A percentile compares a stretch with the other conserved stretches of the same genome.
These are phyloP conservation scores for Paramyrothecium roridum DNA, from an alignment of 2,329 filamentous ascomycete genomes.

Conservation along the genomic window DNA sequence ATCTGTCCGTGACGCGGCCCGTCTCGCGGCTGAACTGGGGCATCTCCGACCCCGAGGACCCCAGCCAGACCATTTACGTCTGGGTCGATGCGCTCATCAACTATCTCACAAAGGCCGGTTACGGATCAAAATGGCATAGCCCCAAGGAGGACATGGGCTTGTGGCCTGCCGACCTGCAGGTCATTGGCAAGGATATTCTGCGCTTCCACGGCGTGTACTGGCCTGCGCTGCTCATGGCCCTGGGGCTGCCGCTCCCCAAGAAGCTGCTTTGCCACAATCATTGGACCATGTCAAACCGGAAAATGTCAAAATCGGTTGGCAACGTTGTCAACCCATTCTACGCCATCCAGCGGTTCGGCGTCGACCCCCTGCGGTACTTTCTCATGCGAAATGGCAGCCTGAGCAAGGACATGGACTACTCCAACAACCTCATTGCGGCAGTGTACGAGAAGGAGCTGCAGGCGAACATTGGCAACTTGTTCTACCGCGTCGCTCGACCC, in stretches of 20 bases:
- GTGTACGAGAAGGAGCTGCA: conserved; percentile 79
- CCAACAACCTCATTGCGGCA: conserved; percentile 70
- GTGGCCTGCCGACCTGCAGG: conserved; percentile 90
- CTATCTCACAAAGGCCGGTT: conserved; percentile 85
- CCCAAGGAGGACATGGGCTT: conserved; percentile 59
- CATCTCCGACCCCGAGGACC: conserved; percentile 80
- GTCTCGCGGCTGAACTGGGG: conserved; percentile 79
- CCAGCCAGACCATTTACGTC: conserved; percentile 89
- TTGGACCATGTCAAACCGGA: conserved; percentile 87
- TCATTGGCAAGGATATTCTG: conserved; percentile 95
- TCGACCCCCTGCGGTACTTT: conserved; percentile 88
- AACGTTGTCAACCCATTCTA: conserved; percentile 95
- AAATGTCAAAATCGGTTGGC: conserved; percentile 95
- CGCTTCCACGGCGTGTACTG: conserved; percentile 98
- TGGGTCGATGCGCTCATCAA: conserved; percentile 97
- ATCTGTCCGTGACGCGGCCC: conserved; percentile 87
- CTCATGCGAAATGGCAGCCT: conserved; percentile 78
- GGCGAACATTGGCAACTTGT: conserved; percentile 75
- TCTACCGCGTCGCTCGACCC: conserved; percentile 65
- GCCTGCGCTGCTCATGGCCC: conserved; percentile 91
- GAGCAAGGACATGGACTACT: conserved; percentile 76
- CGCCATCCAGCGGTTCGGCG: conserved; percentile 82
- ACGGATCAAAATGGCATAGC: conserved; percentile 59
- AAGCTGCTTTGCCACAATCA: conserved; percentile 86
- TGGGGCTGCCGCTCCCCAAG: conserved; percentile 74